Conservation (phyloP, 1,284 basidiomycete species). For the Ustilago crameri region DNA sequence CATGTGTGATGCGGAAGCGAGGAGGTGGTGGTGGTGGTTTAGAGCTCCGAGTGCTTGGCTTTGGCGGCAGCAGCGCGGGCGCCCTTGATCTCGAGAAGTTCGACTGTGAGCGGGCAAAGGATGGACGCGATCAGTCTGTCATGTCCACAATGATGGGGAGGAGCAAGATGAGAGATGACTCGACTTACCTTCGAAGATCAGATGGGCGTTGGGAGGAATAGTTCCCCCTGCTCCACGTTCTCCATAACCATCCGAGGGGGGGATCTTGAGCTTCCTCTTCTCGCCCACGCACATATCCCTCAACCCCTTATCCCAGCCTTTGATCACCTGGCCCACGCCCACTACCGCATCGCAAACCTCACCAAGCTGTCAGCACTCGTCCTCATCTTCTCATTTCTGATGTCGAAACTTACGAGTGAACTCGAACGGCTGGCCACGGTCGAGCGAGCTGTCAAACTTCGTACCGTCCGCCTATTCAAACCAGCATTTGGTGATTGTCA, state of each 20-base stretch:
- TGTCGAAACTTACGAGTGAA: conserved; percentile 50
- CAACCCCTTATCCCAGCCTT: conserved; percentile 72
- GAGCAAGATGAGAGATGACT: too few relatives aligned
- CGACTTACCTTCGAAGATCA: conserved; percentile 83
- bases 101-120: conserved; percentile 24
- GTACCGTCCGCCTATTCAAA: conserved; percentile 74
- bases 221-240: conserved; percentile 78
- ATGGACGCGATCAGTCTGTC: too few relatives aligned
- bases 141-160: too few relatives aligned
- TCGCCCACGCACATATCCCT: conserved; percentile 86
- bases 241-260: conserved; percentile 71
- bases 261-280: conserved; percentile 79
- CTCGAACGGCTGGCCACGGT: conserved; percentile 74
- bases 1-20: not conserved
- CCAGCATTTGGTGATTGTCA: not conserved
- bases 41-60: conserved; percentile 22
- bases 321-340: conserved; percentile 82
- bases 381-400: too few relatives aligned
- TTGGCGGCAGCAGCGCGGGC: conserved; percentile 28
- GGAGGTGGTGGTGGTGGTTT: not conserved
- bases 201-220: conserved; percentile 84
- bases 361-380: too few relatives aligned
- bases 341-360: conserved; percentile 74
- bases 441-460: conserved; percentile 83
- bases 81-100: conserved; percentile 50